A percentile compares a stretch with the other conserved stretches of the same genome.
phyloP scores from a whole-genome alignment of 1,139 yeast genomes.

The Geotrichum carabidarum region DNA sequence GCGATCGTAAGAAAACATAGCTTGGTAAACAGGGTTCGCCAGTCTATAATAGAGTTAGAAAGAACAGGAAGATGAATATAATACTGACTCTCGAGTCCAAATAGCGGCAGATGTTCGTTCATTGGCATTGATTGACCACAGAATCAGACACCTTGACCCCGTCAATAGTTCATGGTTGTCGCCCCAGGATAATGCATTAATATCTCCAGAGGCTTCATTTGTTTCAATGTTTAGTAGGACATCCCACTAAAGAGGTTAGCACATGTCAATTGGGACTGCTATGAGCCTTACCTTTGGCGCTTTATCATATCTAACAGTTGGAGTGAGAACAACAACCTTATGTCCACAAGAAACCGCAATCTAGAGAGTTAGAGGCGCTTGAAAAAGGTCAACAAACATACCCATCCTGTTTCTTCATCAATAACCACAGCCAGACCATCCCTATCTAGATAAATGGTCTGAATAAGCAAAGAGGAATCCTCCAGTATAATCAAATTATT shows the following conservation, averaged over 20 bases:
- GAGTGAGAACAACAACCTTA: constrained; percentile 30
- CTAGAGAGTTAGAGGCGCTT: constrained; percentile 35
- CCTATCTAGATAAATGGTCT: constrained; percentile 64
- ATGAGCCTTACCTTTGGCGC: constrained; percentile 24
- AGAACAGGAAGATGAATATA: background rate
- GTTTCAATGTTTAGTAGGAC: constrained; percentile 49
- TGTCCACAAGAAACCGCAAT: constrained; percentile 46
- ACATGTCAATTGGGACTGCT: background rate
- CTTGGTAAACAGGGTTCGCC: constrained; percentile 51
- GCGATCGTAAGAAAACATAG: constrained; percentile 59
- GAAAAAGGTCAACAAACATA: constrained; percentile 15
- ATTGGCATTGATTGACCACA: constrained; percentile 51
- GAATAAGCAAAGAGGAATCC: constrained; percentile 51
- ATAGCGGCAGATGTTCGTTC: constrained; percentile 35
- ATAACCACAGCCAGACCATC: constrained; percentile 68
- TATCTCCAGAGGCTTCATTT: constrained; percentile 34
- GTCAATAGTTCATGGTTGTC: constrained; percentile 53
- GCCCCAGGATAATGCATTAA: constrained; percentile 68
- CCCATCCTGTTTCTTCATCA: constrained; percentile 51
- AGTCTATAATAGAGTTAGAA: constrained; percentile 18
- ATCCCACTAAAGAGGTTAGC: constrained; percentile 38
- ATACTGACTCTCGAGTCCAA: constrained; percentile 52
- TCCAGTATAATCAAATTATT: constrained; percentile 70
- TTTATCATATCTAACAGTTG: constrained; percentile 28
- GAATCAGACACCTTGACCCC: constrained; percentile 53